Conservation (phyloP, 73 alveolate species). For the Effrenium voratum region DNA sequence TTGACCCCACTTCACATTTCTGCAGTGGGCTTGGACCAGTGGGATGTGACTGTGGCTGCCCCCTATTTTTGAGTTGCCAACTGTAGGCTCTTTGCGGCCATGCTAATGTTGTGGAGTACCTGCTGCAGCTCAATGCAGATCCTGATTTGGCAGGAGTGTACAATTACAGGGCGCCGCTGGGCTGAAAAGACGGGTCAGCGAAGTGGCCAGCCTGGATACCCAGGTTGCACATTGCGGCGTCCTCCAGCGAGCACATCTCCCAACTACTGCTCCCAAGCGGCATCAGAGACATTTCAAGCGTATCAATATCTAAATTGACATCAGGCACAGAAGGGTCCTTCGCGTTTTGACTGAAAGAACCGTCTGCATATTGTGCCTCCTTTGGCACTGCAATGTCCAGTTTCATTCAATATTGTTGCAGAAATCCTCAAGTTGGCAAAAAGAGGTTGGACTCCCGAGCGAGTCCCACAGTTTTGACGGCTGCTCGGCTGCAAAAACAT, state of each 20-base stretch:
- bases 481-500: background rate
- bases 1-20: slow-evolving; percentile 67
- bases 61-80: too few relatives aligned
- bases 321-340: too few relatives aligned
- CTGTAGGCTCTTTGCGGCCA: slow-evolving; percentile 75
- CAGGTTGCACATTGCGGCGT: slow-evolving; percentile 77
- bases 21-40: background rate
- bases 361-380: too few relatives aligned
- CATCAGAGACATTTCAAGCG: too few relatives aligned
- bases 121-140: slow-evolving; percentile 56
- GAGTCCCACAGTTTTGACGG: slow-evolving; percentile 68
- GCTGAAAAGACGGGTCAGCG: background rate
- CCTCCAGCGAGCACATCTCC: slow-evolving; percentile 43
- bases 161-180: slow-evolving; percentile 51
- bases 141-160: slow-evolving; percentile 75
- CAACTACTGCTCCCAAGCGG: slow-evolving; percentile 62
- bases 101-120: slow-evolving; percentile 39
- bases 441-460: slow-evolving; percentile 59
- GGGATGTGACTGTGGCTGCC: background rate
- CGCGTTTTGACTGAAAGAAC: too few relatives aligned
- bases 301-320: too few relatives aligned
- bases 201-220: background rate
- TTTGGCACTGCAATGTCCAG: too few relatives aligned
- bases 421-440: background rate
- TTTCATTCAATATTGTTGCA: too few relatives aligned